Evolutionary conservation across 352 stramenopile genomes (phyloP).

Genomic region (Globisporangium abappressorium): DNA sequence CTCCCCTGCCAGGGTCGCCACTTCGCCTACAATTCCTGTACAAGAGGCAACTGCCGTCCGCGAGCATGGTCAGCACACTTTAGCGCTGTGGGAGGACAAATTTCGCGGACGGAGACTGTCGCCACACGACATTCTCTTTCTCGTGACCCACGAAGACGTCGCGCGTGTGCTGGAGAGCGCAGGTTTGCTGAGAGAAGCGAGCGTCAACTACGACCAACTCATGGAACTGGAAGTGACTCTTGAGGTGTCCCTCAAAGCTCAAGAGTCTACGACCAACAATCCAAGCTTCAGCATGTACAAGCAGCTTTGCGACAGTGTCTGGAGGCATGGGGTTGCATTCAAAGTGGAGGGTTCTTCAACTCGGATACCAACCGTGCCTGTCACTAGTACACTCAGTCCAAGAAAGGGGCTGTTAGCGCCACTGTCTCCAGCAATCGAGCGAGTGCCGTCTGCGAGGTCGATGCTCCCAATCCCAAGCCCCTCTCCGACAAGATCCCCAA

Average conservation of each 20-base stretch:
- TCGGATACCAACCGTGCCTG: not conserved
- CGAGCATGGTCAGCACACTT: conserved; percentile 17
- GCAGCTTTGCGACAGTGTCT: conserved; percentile 21
- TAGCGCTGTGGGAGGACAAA: conserved; percentile 62
- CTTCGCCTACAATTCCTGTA: not conserved
- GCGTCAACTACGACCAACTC: conserved; percentile 42
- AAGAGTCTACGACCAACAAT: not conserved
- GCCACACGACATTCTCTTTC: conserved; percentile 39
- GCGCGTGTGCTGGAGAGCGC: conserved; percentile 38
- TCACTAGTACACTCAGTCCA: not conserved
- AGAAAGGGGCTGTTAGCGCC: conserved; percentile 1
- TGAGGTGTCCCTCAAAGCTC: not conserved
- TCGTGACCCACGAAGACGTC: conserved; percentile 41
- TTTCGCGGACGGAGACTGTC: conserved; percentile 33
- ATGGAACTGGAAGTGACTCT: conserved; percentile 57
- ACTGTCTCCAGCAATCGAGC: not conserved
- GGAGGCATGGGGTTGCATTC: conserved; percentile 22
- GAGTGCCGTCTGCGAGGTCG: not conserved
- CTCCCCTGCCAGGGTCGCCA: not conserved
- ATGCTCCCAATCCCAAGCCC: not conserved
- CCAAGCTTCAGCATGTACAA: not conserved
- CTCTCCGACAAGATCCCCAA: not conserved
- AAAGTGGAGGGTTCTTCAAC: not conserved
- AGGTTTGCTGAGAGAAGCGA: conserved; percentile 30
- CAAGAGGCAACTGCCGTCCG: not conserved